Percentiles rank a stretch among this genome's conserved stretches.
Evolutionary conservation across 306 rosid species (phyloP).

Genomic region (Quercus berberidifolia): DNA sequence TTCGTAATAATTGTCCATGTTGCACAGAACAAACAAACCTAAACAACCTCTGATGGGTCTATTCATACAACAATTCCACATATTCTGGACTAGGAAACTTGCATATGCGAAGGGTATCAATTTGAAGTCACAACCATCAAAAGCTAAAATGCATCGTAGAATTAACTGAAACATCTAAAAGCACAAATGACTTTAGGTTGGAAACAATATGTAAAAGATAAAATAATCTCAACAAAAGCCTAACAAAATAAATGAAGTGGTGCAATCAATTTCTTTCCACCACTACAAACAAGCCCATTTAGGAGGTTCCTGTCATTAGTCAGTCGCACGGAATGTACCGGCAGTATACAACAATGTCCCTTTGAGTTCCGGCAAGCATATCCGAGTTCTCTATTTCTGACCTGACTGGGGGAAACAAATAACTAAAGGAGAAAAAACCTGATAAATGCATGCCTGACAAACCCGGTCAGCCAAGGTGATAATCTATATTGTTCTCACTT

Average conservation of each 20-base stretch:
- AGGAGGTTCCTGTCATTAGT: constrained; percentile 22
- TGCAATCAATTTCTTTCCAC: constrained; percentile 31
- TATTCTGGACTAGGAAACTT: background rate
- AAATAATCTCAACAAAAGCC: background rate
- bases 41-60: too few species aligned
- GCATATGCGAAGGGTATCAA: background rate
- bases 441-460: constrained; percentile 19
- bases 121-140: background rate
- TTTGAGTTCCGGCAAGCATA: constrained; percentile 30
- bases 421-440: constrained; percentile 7
- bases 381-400: constrained; percentile 24
- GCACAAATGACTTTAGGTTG: background rate
- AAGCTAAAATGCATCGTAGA: background rate
- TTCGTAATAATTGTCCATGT: too few species aligned
- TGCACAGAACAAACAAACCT: too few species aligned
- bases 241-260: constrained; percentile 27
- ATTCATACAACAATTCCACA: background rate
- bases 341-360: constrained; percentile 46
- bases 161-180: background rate
- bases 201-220: background rate
- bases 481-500: constrained; percentile 8
- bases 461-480: constrained; percentile 13
- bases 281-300: constrained; percentile 24
- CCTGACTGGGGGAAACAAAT: constrained; percentile 19
- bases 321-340: constrained; percentile 25